Evolutionary conservation across 805 yeast genomes (phyloP), one percentile per base, ranked within the genome.

Genomic region (Saturnispora hagleri): DNA sequence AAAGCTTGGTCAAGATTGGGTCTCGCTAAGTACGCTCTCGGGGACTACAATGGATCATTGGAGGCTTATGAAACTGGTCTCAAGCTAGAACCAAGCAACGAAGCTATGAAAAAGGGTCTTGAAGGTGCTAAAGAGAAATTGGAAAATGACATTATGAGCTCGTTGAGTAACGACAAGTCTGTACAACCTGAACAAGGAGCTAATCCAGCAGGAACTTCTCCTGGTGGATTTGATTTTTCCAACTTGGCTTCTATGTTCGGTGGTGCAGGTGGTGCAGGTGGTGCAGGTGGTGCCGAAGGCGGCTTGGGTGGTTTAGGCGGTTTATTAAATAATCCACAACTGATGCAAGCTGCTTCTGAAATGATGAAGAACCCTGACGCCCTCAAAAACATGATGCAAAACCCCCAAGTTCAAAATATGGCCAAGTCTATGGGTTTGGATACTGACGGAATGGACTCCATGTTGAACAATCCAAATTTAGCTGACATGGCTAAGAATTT

Each of bases 1-100:
- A 90, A 91, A 73, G 97, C 96, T 10, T 93, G 89, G 76, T 87
- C 97, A 5, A 84, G 99, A 69, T 74, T 93, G 59, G 99, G 98
- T 3, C 80, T 90, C 60, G 98, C 99, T 4, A 81, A 84, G 64
- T 91, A 84, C 68, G 96, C 97, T n/a, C 73, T 86, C 54, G 96
- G 96, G n/a, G 91, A 90, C 64, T 82, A 91, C 53, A 82, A 86
- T 69, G 96, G 85, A 49, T 80, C 99, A 12, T 74, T 89, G 73
- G 85, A 89, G 46, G 97, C 98, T 28, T 93, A 93, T 71, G 82
- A 86, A 69, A 76, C 75, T 57, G 99, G 97, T 40, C 69, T 93
- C 58, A 98, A 93, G 71, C 97, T 97, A 43, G 86, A 81, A 44
- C 70, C 73, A 26, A 89, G 91, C 46, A 80, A 90, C 7, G 96